Conservation (phyloP, 371 early-diverging fungal genomes). For the Mucor velutinosus region DNA sequence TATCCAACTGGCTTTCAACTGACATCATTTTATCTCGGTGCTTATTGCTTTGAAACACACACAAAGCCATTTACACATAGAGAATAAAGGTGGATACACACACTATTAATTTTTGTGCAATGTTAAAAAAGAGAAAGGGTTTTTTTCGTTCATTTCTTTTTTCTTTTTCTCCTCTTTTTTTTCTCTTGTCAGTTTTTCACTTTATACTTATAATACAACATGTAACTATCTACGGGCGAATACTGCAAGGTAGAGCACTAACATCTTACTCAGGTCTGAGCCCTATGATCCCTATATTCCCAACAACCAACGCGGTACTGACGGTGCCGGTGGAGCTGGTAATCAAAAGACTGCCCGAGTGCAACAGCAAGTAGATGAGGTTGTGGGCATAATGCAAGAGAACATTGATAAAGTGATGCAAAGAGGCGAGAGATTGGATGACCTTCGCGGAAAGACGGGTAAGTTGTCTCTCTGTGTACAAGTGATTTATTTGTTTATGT, state of each 20-base stretch:
- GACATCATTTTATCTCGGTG: constrained; percentile 2
- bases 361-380: constrained; percentile 89
- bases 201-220: constrained; percentile 1
- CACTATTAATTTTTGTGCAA: constrained; percentile 4
- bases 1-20: background rate
- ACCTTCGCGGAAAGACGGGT: constrained; percentile 83
- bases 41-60: background rate
- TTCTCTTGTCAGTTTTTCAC: background rate
- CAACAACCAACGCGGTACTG: constrained; percentile 58
- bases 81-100: background rate
- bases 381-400: constrained; percentile 94
- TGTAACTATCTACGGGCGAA: background rate
- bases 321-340: constrained; percentile 38
- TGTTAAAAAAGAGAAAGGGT: background rate
- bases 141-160: background rate
- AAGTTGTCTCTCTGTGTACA: constrained; percentile 40
- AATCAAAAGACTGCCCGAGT: constrained; percentile 64
- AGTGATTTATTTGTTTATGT: background rate
- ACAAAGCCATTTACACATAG: background rate
- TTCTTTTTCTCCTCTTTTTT: background rate
- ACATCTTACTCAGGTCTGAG: constrained; percentile 26
- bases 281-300: constrained; percentile 48
- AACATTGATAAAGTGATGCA: constrained; percentile 92
- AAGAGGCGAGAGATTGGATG: constrained; percentile 87
- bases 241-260: background rate